Evolutionary conservation across 148 eudicot species (phyloP).

Genomic region (Mesembryanthemum crystallinum): DNA sequence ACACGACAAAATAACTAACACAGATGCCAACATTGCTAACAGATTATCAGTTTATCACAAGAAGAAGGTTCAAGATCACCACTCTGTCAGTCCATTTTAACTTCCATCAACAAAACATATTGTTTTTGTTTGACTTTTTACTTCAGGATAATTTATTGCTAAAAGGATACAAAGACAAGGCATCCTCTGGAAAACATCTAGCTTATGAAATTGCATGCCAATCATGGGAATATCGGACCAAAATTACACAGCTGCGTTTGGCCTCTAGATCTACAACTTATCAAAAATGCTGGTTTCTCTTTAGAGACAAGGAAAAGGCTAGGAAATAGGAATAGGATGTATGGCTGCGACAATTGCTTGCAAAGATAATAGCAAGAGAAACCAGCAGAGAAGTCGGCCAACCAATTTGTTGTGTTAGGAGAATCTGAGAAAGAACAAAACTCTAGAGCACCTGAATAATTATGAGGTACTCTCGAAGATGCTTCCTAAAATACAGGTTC

Average conservation of each 20-base stretch:
- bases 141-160: neutral
- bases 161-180: neutral
- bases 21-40: neutral
- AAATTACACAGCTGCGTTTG: neutral
- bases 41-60: slow-evolving; percentile 10
- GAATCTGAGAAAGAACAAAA: neutral
- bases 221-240: neutral
- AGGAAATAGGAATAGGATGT: neutral
- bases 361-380: neutral
- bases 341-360: neutral
- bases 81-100: neutral
- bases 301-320: neutral
- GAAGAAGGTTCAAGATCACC: neutral
- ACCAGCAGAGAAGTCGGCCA: neutral
- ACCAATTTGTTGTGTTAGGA: neutral
- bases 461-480: neutral
- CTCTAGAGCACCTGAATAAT: neutral
- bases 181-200: neutral
- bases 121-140: neutral
- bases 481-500: neutral
- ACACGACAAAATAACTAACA: neutral
- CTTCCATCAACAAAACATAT: neutral
- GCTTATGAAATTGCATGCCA: neutral
- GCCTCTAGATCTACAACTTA: neutral
- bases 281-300: neutral